Conservation (phyloP, 352 stramenopile genomes). For the Pythium utonaiense region DNA sequence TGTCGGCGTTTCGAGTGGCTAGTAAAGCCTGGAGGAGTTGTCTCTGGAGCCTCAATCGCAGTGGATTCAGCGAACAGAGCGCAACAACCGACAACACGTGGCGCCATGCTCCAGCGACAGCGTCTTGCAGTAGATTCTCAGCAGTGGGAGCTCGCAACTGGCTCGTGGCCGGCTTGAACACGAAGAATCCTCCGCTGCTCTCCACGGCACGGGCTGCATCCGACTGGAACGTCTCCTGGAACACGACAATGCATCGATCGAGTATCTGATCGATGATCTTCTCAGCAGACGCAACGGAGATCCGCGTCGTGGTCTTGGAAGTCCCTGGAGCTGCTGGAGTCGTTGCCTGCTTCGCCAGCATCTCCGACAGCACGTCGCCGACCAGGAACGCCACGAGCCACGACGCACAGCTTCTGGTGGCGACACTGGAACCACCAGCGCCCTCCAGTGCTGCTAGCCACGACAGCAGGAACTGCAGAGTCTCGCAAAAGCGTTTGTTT, state of each 20-base stretch:
- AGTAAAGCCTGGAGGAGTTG: constrained; percentile 30
- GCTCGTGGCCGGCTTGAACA: constrained; percentile 34
- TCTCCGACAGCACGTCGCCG: constrained; percentile 25
- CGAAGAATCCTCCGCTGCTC: constrained; percentile 43
- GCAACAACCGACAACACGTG: constrained; percentile 25
- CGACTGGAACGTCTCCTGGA: constrained; percentile 38
- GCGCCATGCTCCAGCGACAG: constrained; percentile 23
- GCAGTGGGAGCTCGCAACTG: not conserved
- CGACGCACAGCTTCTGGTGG: constrained; percentile 23
- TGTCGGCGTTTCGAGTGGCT: constrained; percentile 1
- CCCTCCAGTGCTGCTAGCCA: constrained; percentile 42
- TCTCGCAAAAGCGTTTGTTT: constrained; percentile 17
- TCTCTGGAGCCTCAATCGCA: constrained; percentile 32
- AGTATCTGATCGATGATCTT: constrained; percentile 28
- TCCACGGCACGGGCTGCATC: constrained; percentile 31
- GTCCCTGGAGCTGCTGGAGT: not conserved
- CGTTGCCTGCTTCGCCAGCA: not conserved
- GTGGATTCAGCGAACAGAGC: constrained; percentile 22
- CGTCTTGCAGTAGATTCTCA: constrained; percentile 21
- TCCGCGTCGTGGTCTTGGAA: not conserved
- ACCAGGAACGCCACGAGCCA: constrained; percentile 52
- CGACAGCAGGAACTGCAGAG: constrained; percentile 25
- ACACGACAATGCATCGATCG: constrained; percentile 44
- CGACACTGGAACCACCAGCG: not conserved
- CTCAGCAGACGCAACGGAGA: constrained; percentile 2